Evolutionary conservation across 768 basidiomycete species (phyloP).

Genomic region (button mushroom (Agaricus bisporus)): DNA sequence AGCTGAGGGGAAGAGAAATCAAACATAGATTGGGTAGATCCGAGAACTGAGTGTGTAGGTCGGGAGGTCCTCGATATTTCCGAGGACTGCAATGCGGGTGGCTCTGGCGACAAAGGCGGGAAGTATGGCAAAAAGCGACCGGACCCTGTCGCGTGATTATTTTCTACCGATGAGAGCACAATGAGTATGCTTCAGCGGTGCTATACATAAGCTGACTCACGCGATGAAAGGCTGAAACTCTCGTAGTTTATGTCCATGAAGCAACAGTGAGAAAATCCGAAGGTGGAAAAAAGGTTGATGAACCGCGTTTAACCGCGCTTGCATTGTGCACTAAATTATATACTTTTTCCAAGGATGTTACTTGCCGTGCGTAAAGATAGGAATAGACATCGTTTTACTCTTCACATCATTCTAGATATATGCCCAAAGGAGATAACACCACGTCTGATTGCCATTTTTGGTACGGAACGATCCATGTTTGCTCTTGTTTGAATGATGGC

Average conservation of each 20-base stretch:
- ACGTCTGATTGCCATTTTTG: background rate
- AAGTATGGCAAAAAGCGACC: background rate
- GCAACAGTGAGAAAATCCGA: conserved; percentile 5
- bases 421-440: conserved; percentile 1
- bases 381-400: conserved; percentile 7
- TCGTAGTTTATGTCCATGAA: conserved; percentile 10
- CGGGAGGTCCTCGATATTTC: conserved; percentile 5
- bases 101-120: background rate
- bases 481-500: background rate
- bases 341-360: conserved; percentile 10
- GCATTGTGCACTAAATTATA: conserved; percentile 11
- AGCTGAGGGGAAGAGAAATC: background rate
- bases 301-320: conserved; percentile 7
- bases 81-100: background rate
- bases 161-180: conserved; percentile 10
- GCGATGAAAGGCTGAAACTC: conserved; percentile 6
- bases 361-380: conserved; percentile 10
- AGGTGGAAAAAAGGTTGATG: conserved; percentile 6
- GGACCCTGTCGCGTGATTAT: background rate
- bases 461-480: background rate
- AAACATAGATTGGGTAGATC: background rate
- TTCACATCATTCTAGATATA: conserved; percentile 9
- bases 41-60: conserved; percentile 1
- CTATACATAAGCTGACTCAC: conserved; percentile 1
- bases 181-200: conserved; percentile 1